A percentile compares a stretch with the other conserved stretches of the same genome.
Evolutionary conservation across 2,329 filamentous ascomycete species (phyloP).

Genomic region (Fusarium incarnatum): DNA sequence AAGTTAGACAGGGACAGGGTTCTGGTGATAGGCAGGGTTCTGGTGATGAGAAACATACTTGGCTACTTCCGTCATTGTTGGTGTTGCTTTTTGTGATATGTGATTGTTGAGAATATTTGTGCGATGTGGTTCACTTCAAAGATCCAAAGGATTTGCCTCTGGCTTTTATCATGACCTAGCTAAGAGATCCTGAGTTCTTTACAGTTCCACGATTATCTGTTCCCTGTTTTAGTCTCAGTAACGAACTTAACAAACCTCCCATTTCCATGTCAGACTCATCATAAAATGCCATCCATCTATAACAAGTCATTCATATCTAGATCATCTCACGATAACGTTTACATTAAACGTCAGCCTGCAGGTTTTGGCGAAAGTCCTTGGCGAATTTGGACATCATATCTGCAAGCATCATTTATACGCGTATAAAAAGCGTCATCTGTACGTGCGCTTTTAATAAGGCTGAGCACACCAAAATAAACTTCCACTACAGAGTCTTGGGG

Average conservation of each 20-base stretch:
- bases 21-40: no score
- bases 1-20: background rate
- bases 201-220: no score
- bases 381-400: no score
- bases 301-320: background rate
- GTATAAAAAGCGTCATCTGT: background rate
- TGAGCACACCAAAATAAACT: background rate
- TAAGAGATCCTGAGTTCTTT: no score
- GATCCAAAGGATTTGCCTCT: background rate
- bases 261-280: background rate
- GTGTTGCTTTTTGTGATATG: background rate
- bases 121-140: no score
- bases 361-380: background rate
- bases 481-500: background rate
- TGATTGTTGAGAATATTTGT: no score
- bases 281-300: background rate
- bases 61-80: background rate
- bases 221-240: no score
- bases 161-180: background rate
- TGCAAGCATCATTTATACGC: no score
- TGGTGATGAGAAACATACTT: background rate
- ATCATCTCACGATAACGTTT: background rate
- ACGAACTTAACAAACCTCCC: no score
- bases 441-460: background rate
- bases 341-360: background rate